Evolutionary conservation across 768 basidiomycete genomes (phyloP), one percentile per base, ranked within the genome.

Genomic region (Leccinellum rugosiceps): DNA sequence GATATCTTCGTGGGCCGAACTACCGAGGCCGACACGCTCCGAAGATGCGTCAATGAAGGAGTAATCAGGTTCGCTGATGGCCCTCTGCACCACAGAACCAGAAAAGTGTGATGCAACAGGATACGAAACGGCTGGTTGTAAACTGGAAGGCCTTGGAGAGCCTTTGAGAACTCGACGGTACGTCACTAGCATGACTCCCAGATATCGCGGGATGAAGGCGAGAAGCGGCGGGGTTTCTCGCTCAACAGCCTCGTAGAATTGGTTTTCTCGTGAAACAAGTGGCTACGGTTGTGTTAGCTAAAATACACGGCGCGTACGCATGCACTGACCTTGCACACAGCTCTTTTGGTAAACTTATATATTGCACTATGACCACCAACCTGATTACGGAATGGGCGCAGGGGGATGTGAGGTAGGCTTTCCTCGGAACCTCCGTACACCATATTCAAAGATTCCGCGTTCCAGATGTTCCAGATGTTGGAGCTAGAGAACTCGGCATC

Each of bases 181-280:
- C 52, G 89, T 96, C 65, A 99, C 96, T 43, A 98, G 82, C 94
- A 99, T 97, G 54, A 99, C 97, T 23, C 97, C 97, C 15, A 99
- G 80, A 73, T 99, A 99, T 45, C 95, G 88, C n/a, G 97, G 97
- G 58, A 98, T 97, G 67, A 93, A 99, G 14, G 83, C 88, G 4
- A 98, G 80, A 9, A 99, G 80, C 4, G 92, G 94, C 0, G 97
- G 96, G 0, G 92, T 92, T 66, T 94, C 92, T 26, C 87, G 83
- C 71, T 99, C 97, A 31, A 98, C 94, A 2, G 94, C 85, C 71
- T 99, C 97, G 70, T 99, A 99, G 69, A 99, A 98, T 48, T 97
- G 78, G 68, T 99, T 99, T 75, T 99, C 97, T 56, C 95, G 85
- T 4, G 92, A 94, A 30, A 97, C 94, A 8, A 99, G 84, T 15